phyloP scores from a whole-genome alignment of 2,329 filamentous ascomycete genomes.

The Harringtonia lauricola region DNA sequence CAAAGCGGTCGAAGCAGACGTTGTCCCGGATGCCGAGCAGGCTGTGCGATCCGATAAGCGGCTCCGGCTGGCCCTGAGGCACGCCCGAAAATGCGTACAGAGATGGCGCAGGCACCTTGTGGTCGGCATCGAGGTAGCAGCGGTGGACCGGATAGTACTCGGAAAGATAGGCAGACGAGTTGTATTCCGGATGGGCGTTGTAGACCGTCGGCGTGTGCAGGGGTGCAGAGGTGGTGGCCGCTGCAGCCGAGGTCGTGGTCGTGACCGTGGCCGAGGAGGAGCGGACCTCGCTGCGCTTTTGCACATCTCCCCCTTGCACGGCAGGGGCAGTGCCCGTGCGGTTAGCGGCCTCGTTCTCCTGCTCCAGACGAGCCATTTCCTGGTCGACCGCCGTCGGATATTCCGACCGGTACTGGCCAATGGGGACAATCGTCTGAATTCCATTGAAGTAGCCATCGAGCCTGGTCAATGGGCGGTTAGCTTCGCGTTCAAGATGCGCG shows the following conservation, averaged over 20 bases:
- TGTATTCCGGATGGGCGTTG: conserved; percentile 58
- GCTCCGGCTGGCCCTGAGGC: conserved; percentile 60
- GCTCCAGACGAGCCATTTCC: conserved; percentile 2
- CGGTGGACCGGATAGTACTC: conserved; percentile 41
- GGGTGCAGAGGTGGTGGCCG: conserved; percentile 14
- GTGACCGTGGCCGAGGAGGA: too few relatives aligned
- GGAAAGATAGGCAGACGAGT: conserved; percentile 41
- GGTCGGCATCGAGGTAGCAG: conserved; percentile 53
- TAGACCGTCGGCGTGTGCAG: conserved; percentile 42
- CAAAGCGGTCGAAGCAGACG: conserved; percentile 81
- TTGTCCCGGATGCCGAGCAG: conserved; percentile 65
- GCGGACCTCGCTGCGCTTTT: too few relatives aligned
- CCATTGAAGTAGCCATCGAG: conserved; percentile 74
- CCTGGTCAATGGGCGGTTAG: conserved; percentile 32
- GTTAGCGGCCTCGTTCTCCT: conserved; percentile 4
- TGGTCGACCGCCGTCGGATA: conserved; percentile 44
- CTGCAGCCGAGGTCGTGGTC: neutral
- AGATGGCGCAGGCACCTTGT: conserved; percentile 46
- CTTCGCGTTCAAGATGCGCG: neutral
- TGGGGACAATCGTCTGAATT: conserved; percentile 56
- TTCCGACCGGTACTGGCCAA: conserved; percentile 56
- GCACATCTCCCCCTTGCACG: too few relatives aligned
- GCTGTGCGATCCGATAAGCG: conserved; percentile 65
- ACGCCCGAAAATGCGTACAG: conserved; percentile 47
- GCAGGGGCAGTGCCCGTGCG: conserved; percentile 14